phyloP scores from a whole-genome alignment of 352 stramenopile species.

The Proteromonas lacertae region DNA sequence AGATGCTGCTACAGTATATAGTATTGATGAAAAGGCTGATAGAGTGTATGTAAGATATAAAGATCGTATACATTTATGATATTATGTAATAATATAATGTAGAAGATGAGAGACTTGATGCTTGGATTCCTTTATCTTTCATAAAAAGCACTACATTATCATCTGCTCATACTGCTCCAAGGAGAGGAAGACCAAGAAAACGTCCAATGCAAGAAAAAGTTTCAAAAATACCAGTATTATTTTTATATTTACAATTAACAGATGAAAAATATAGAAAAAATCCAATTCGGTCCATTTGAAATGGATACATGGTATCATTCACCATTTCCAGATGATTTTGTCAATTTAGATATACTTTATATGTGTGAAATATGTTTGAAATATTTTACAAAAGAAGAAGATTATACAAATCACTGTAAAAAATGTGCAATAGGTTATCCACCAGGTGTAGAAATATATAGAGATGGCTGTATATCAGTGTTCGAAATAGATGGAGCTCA shows the following conservation, averaged over 20 bases:
- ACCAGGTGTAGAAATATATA: conserved; percentile 40
- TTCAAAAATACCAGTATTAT: conserved; percentile 94
- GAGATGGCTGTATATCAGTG: conserved; percentile 61
- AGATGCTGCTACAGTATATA: conserved; percentile 90
- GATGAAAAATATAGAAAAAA: conserved; percentile 47
- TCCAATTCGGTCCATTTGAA: conserved; percentile 32
- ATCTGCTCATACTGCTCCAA: too few relatives aligned
- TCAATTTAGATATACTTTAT: conserved; percentile 24
- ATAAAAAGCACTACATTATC: conserved; percentile 34
- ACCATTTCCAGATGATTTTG: conserved; percentile 40
- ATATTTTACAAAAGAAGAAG: conserved; percentile 28
- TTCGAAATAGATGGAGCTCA: conserved; percentile 85
- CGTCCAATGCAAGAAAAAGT: conserved; percentile 88
- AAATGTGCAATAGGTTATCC: conserved; percentile 14
- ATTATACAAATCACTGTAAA: conserved; percentile 13
- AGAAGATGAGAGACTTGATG: conserved; percentile 18
- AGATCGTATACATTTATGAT: conserved; percentile 95
- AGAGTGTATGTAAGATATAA: conserved; percentile 98
- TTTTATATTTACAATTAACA: conserved; percentile 39
- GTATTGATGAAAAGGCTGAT: conserved; percentile 93
- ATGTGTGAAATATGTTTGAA: conserved; percentile 56
- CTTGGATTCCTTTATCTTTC: neutral
- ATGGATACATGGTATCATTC: conserved; percentile 64
- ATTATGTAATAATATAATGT: conserved; percentile 93
- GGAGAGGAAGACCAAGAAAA: conserved; percentile 97